Evolutionary conservation across 164 flowering plant genomes (phyloP).

Genomic region (Sedum album): DNA sequence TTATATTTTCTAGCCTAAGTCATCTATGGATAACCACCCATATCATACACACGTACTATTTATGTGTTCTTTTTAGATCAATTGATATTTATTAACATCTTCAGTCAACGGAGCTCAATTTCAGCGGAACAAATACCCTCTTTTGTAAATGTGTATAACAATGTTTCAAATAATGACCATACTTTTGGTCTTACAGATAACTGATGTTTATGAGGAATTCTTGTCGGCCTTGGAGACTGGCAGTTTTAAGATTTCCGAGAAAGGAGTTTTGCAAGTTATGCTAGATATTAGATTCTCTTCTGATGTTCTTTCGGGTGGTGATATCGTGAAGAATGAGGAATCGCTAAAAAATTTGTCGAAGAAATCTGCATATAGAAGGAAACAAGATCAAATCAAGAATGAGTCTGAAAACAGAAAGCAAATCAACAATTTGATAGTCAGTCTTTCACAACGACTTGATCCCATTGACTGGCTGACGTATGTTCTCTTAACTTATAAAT

Average conservation of each 20-base stretch:
- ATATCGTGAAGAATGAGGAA: constrained; percentile 38
- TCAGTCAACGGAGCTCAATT: no score
- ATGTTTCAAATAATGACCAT: not conserved
- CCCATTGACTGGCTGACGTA: constrained; percentile 99
- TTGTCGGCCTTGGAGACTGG: constrained; percentile 33
- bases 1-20: no score
- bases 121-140: no score
- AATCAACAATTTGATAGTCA: constrained; percentile 34
- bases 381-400: constrained; percentile 38
- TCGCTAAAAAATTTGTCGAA: constrained; percentile 21
- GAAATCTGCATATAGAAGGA: constrained; percentile 50
- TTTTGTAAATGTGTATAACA: no score
- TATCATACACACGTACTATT: no score
- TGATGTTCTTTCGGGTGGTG: constrained; percentile 81
- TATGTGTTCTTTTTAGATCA: no score
- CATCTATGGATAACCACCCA: no score
- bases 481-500: constrained; percentile 18
- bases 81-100: no score
- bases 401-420: constrained; percentile 39
- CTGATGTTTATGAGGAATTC: constrained; percentile 53
- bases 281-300: constrained; percentile 71
- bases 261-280: constrained; percentile 77
- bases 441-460: constrained; percentile 71
- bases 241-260: constrained; percentile 58
- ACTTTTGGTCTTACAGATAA: constrained; percentile 34